Evolutionary conservation across 1,284 basidiomycete genomes (phyloP).

Genomic region (Phenoliferia sp.): DNA sequence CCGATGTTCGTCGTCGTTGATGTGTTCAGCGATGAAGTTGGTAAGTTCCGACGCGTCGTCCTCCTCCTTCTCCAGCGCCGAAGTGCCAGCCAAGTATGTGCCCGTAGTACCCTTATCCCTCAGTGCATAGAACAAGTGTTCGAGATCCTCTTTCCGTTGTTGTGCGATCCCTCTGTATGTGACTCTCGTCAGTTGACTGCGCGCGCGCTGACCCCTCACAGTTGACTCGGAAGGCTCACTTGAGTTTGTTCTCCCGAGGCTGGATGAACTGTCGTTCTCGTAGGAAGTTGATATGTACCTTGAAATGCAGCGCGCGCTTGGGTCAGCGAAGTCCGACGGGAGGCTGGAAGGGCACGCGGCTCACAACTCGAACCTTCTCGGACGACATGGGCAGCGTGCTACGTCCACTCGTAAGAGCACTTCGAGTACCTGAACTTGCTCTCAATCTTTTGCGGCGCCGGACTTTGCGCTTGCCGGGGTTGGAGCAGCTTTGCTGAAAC

Average conservation of each 20-base stretch:
- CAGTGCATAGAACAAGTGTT: conserved; percentile 24
- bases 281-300: not conserved
- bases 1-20: conserved; percentile 11
- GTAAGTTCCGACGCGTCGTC: conserved; percentile 6
- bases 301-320: not conserved
- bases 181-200: too few species aligned
- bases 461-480: too few species aligned
- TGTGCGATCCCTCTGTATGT: not conserved
- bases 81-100: conserved; percentile 25
- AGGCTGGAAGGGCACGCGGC: not conserved
- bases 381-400: too few species aligned
- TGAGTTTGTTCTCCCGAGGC: not conserved
- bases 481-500: too few species aligned
- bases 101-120: conserved; percentile 19
- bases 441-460: too few species aligned
- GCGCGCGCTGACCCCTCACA: too few species aligned
- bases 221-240: not conserved
- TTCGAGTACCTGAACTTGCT: too few species aligned
- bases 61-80: conserved; percentile 1
- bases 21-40: conserved; percentile 21
- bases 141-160: not conserved
- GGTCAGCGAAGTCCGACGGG: not conserved
- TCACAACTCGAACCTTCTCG: not conserved
- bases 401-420: too few species aligned
- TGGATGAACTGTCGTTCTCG: not conserved